These are phyloP conservation scores for Pseudogymnoascus sp. DNA, from an alignment of 2,329 filamentous ascomycete species.

Conservation along the genomic window DNA sequence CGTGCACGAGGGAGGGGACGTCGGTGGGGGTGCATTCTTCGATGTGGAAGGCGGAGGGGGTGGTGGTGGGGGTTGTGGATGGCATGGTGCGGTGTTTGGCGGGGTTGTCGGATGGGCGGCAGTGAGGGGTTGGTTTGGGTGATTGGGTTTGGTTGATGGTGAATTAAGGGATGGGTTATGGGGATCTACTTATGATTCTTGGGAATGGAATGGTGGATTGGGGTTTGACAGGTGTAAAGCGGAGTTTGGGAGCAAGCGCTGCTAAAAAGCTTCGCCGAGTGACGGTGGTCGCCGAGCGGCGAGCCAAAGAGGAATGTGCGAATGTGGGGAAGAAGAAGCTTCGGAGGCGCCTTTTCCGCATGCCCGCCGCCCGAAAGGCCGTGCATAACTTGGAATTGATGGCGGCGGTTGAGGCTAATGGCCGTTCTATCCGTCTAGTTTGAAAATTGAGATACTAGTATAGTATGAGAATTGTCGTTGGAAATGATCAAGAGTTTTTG, in stretches of 20 bases:
- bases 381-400: neutral
- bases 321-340: too few relatives aligned
- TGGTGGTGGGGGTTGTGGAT: neutral
- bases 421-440: neutral
- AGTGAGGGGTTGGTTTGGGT: neutral
- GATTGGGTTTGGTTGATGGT: neutral
- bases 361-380: neutral
- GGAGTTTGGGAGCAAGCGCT: neutral
- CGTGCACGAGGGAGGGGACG: conserved; percentile 21
- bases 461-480: neutral
- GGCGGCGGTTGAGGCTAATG: neutral
- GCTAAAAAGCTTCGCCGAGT: neutral
- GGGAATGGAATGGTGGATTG: neutral
- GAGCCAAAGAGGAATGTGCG: neutral
- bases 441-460: neutral
- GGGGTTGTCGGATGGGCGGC: neutral
- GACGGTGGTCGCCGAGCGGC: neutral
- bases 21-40: conserved; percentile 22
- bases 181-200: neutral
- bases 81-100: neutral
- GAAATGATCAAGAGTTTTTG: neutral
- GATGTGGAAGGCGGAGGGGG: neutral
- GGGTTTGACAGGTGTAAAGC: neutral
- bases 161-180: neutral
- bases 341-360: neutral